Evolutionary conservation across 352 stramenopile genomes (phyloP), one percentile per base, ranked within the genome.

Genomic region (Phytophthora capsici): DNA sequence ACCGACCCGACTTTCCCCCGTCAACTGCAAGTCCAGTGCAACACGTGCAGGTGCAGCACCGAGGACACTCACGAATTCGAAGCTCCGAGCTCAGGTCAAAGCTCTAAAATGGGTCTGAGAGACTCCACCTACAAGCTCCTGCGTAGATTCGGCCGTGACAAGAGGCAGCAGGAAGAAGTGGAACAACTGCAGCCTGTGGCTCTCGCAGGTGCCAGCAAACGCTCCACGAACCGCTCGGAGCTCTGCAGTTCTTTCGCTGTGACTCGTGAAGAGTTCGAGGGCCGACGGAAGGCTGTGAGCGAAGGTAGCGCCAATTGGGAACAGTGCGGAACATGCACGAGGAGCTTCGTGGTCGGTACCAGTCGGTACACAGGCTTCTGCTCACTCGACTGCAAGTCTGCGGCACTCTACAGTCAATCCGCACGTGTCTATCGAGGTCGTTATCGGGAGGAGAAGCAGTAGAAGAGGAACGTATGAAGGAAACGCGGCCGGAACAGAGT

Each of bases 371-470:
- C 63, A 25, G 65, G 74, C 61, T 88, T 86, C 52, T 93, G 84
- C 64, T 93, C 84, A 63, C 55, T 91, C 32, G 84, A 93, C 70
- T 93, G 84, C 75, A 93, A 88, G 71, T 90, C 84, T 23, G 78
- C 82, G 19, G 80, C 84, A 60, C 64, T 85, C 46, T 85, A 86
- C 57, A 77, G 60, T 57, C 61, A 77, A 2, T 75, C 69, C 13
- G 59, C 69, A 4, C 57, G 51, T 13, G 52, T 77, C 19, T 77
- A 72, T 40, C 61, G 65, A 64, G 57, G 69, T 57, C 69, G 69
- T 46, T 77, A 75, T 64, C 65, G 66, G 28, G 28, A 10, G 28
- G 28, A 34, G 0, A 34, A 34, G 28, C 28, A 34, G 28, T 34
- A 14, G 28, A 13, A 3, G 4, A 34, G 28, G 14, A 36, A 82